phyloP scores from a whole-genome alignment of 495 filamentous ascomycete genomes.

The Aspergillus asperescens region DNA sequence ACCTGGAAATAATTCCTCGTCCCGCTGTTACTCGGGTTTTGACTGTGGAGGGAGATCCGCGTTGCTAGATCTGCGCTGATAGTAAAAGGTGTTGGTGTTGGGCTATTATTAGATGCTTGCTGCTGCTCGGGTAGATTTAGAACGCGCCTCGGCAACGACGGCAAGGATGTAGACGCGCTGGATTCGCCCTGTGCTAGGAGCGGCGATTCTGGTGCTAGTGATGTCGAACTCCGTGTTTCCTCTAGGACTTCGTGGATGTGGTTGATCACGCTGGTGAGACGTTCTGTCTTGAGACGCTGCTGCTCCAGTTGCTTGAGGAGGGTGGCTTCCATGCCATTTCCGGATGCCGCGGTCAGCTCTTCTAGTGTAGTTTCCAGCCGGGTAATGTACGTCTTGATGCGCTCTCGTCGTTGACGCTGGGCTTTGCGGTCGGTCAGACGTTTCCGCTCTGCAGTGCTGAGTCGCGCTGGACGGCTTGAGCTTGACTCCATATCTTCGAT shows the following conservation, averaged over 20 bases:
- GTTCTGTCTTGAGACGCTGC: constrained; percentile 7
- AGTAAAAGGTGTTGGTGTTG: neutral
- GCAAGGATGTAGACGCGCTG: neutral
- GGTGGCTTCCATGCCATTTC: constrained; percentile 9
- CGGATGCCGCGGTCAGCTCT: constrained; percentile 10
- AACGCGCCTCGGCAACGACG: neutral
- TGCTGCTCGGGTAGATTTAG: neutral
- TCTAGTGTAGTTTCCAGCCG: constrained; percentile 9
- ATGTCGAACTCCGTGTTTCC: constrained; percentile 2
- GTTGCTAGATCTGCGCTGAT: constrained; percentile 7
- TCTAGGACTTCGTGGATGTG: constrained; percentile 11
- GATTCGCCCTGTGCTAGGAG: neutral
- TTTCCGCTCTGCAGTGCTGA: constrained; percentile 10
- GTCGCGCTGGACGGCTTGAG: constrained; percentile 1
- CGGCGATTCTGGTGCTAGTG: constrained; percentile 1
- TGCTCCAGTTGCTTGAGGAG: constrained; percentile 14
- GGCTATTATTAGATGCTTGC: neutral
- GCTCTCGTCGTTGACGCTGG: constrained; percentile 12
- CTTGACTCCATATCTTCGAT: constrained; percentile 1
- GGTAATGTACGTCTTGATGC: constrained; percentile 12
- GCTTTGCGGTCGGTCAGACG: constrained; percentile 14
- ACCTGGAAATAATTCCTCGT: constrained; percentile 9
- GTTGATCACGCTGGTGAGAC: constrained; percentile 9
- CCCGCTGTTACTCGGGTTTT: constrained; percentile 7
- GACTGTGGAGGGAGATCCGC: constrained; percentile 7